Percentiles rank a stretch among this genome's conserved stretches.
phyloP scores from a whole-genome alignment of 2,329 filamentous ascomycete genomes.

The Pseudocercospora eumusae region DNA sequence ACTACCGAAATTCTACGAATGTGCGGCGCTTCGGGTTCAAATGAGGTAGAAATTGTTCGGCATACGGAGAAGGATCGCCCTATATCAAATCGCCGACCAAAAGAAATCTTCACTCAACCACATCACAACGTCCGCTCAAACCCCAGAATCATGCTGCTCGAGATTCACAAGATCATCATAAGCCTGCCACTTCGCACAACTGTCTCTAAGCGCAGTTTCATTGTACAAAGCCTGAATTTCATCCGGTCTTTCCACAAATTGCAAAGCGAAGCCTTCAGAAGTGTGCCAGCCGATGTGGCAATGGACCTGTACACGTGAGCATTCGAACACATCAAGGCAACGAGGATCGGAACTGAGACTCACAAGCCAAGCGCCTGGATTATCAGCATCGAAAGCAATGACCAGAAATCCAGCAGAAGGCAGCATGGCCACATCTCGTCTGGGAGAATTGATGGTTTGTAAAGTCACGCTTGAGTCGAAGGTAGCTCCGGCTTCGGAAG shows the following conservation, averaged over 20 bases:
- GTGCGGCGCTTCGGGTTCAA: too few species aligned
- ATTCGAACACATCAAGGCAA: not conserved
- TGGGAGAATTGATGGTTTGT: conserved; percentile 46
- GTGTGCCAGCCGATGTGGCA: conserved; percentile 61
- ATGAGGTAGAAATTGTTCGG: too few species aligned
- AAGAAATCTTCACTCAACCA: too few species aligned
- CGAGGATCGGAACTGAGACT: not conserved
- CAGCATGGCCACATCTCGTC: conserved; percentile 52
- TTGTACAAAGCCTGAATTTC: conserved; percentile 11
- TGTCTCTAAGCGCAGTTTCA: not conserved
- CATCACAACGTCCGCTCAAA: too few species aligned
- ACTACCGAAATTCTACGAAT: too few species aligned
- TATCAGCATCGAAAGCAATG: conserved; percentile 54
- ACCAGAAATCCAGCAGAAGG: conserved; percentile 50
- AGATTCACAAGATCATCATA: conserved; percentile 7
- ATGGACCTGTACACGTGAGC: conserved; percentile 40
- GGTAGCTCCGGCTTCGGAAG: conserved; percentile 27
- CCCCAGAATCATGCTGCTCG: conserved; percentile 9
- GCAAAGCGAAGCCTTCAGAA: conserved; percentile 58
- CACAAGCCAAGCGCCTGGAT: conserved; percentile 46
- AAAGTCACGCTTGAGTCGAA: conserved; percentile 36
- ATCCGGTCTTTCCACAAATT: conserved; percentile 52
- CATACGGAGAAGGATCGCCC: not conserved
- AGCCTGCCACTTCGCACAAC: conserved; percentile 12
- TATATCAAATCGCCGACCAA: not conserved